A percentile compares a stretch with the other conserved stretches of the same genome.
Conservation (phyloP, 2,329 filamentous ascomycete genomes). For the Apiospora koreana region DNA sequence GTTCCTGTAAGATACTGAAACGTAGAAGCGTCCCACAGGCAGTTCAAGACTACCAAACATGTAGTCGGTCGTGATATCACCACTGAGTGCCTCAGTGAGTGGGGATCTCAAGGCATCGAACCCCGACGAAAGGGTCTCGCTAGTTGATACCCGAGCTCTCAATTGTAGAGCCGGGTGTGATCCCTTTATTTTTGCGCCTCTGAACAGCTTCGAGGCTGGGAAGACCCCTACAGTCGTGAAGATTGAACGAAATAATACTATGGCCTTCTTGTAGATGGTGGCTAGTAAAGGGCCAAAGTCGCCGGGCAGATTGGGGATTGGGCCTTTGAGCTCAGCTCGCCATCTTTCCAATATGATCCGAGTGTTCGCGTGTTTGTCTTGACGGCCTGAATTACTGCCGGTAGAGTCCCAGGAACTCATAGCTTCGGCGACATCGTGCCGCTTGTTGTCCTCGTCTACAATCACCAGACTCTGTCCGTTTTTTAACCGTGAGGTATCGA, state of each 20-base stretch:
- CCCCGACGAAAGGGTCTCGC: conserved; percentile 49
- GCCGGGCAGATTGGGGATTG: conserved; percentile 46
- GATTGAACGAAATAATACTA: conserved; percentile 89
- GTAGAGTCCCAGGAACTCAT: conserved; percentile 65
- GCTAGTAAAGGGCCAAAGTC: conserved; percentile 70
- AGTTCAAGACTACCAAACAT: conserved; percentile 83
- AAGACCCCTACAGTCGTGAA: conserved; percentile 81
- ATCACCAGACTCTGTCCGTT: conserved; percentile 86
- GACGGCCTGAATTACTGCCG: conserved; percentile 43
- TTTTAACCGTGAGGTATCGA: conserved; percentile 78
- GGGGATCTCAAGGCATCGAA: conserved; percentile 72
- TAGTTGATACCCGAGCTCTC: conserved; percentile 76
- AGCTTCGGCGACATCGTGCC: conserved; percentile 88
- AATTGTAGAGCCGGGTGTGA: conserved; percentile 69
- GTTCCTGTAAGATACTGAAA: conserved; percentile 80
- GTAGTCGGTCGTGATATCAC: conserved; percentile 71
- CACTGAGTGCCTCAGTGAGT: conserved; percentile 60
- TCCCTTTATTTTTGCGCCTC: conserved; percentile 71
- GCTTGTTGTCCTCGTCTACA: conserved; percentile 84
- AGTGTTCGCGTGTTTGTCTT: conserved; percentile 50
- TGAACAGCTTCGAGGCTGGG: conserved; percentile 81
- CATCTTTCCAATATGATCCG: conserved; percentile 90
- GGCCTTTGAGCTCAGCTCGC: conserved; percentile 77
- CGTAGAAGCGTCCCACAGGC: conserved; percentile 79
- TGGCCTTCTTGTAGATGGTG: conserved; percentile 95